A percentile compares a stretch with the other conserved stretches of the same genome.
Conservation (phyloP, 208 protist genomes). For the Trichomonas tenax region DNA sequence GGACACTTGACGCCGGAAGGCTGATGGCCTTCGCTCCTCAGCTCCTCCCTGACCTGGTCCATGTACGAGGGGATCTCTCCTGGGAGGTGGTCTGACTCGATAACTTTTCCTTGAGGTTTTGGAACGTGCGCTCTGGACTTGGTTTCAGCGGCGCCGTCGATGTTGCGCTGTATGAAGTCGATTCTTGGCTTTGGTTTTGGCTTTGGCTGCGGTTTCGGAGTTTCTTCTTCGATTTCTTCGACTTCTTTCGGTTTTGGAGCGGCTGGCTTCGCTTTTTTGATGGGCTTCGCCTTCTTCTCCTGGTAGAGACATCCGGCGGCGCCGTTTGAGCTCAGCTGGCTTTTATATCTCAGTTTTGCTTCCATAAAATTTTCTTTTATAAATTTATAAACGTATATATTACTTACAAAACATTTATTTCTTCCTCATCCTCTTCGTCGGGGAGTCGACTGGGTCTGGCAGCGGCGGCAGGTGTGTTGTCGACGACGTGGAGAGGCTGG, state of each 20-base stretch:
- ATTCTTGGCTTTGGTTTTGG: background rate
- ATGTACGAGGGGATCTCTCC: background rate
- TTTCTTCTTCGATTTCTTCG: background rate
- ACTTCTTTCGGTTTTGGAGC: background rate
- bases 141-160: background rate
- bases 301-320: background rate
- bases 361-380: no score
- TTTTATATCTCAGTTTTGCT: conserved; percentile 16
- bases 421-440: no score
- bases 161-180: conserved; percentile 3
- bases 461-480: background rate
- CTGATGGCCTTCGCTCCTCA: background rate
- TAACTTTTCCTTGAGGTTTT: background rate
- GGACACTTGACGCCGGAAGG: background rate
- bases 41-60: background rate
- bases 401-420: no score
- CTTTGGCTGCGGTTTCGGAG: background rate
- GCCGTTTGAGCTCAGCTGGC: background rate
- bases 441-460: background rate
- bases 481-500: background rate
- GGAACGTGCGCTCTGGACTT: background rate
- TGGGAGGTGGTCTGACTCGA: background rate
- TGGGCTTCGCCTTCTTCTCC: background rate
- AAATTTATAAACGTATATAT: no score
- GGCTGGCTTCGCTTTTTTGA: background rate